Evolutionary conservation across 73 alveolate species (phyloP), one percentile per base, ranked within the genome.

Genomic region (Paraurostyla sp.): DNA sequence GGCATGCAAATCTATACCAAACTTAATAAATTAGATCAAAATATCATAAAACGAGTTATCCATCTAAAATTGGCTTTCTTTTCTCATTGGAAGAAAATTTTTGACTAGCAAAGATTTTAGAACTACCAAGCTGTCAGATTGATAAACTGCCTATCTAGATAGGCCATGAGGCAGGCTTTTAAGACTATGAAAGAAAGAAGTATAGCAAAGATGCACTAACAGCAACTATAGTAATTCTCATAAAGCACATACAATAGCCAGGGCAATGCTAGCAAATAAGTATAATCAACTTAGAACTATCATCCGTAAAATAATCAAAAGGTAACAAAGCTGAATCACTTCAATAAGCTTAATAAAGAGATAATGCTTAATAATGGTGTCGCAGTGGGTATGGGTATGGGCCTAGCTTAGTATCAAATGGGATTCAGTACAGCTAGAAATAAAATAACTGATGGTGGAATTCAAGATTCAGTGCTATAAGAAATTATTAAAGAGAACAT

Each of bases 401-500:
- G 23, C 82, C 82, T 13, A 15, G 59, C n/a, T n/a, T n/a, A n/a
- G n/a, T n/a, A n/a, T n/a, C n/a, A n/a, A n/a, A n/a, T n/a, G 32
- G 82, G 82, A 18, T 65, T 18, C 41, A 58, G 60, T 13, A 65
- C 82, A 11, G 15, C 7, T 15, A 2, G 82, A 15, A 22, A 33
- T 13, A 33, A 58, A 33, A 20, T 65, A 30, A 38, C 35, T 65
- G 82, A 65, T 40, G 82, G 82, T 7, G 58, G 18, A 9, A 40
- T 65, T 16, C 58, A 23, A 2, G 82, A 65, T 16, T 65, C 82
- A 35, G 36, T 65, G 1, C 42, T 65, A 9, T 36, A 65, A 65
- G 82, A 65, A 65, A 65, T 65, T 11, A 40, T 65, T 15, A 65
- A 65, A 22, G 82, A 65, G 41, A 65, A 65, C 41, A 58, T 65